Evolutionary conservation across 208 protist genomes (phyloP).

Genomic region (Zelonia costaricensis): DNA sequence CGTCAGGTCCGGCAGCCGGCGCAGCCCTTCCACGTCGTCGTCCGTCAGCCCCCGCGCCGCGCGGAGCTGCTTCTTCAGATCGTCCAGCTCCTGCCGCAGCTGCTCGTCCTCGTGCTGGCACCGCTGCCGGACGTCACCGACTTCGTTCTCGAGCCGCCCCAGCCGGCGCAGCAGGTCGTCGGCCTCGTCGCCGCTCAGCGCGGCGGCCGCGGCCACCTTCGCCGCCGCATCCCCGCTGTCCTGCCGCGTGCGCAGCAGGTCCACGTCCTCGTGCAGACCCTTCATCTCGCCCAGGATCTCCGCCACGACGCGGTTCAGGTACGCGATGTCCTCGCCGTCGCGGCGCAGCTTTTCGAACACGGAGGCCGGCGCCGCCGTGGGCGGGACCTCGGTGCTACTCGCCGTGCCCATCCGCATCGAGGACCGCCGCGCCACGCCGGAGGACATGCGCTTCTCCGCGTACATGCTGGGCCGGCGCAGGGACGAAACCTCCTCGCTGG

Average conservation of each 20-base stretch:
- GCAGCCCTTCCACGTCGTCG: conserved; percentile 42
- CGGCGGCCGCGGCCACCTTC: background rate
- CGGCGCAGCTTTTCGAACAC: conserved; percentile 54
- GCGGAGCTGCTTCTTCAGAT: conserved; percentile 33
- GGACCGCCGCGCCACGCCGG: conserved; percentile 6
- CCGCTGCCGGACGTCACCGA: conserved; percentile 28
- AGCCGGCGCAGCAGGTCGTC: conserved; percentile 24
- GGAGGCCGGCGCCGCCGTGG: background rate
- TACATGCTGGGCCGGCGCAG: conserved; percentile 20
- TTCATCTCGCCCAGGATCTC: conserved; percentile 88
- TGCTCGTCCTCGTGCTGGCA: conserved; percentile 25
- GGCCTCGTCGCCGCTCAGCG: background rate
- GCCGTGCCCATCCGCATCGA: conserved; percentile 1
- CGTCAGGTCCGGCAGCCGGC: conserved; percentile 17
- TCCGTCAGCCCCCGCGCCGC: conserved; percentile 35
- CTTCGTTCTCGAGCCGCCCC: conserved; percentile 27
- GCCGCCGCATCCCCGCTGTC: background rate
- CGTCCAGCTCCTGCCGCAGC: conserved; percentile 40
- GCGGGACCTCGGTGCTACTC: background rate
- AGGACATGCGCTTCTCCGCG: conserved; percentile 23
- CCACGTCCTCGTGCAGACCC: conserved; percentile 70
- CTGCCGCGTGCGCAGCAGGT: conserved; percentile 50
- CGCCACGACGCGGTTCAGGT: conserved; percentile 91
- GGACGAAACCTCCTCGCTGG: too few relatives aligned
- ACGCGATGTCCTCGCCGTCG: conserved; percentile 77